Evolutionary conservation across 2,329 filamentous ascomycete genomes (phyloP), one percentile per base, ranked within the genome.

Genomic region (Colletotrichum phormii): DNA sequence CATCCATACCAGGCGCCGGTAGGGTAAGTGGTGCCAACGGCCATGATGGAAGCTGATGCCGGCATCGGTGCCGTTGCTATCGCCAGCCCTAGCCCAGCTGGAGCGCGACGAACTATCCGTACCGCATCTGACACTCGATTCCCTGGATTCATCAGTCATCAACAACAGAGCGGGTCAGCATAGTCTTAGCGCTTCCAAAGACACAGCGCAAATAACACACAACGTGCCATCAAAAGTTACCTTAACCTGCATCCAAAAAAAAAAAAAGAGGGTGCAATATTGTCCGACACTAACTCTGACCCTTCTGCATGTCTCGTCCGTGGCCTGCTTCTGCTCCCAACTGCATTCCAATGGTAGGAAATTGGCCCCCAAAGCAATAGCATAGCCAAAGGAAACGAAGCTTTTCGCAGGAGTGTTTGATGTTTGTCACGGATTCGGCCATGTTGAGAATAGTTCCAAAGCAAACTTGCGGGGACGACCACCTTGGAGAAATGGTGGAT

Each of bases 341-440:
- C 15, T 26, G 26, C 42, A 62, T 62, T 62, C 60, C 60, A 61
- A 22, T n/a, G 24, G 5, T 12, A 5, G 15, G 7, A 49, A 18
- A 49, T 49, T 31, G 22, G 35, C 37, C 37, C 26, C 24, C 37
- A 29, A 51, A 31, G 61, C 46, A 35, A 53, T 29, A 35, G 61
- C 49, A 54, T 26, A 29, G 49, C 49, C 12, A 31, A 49, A 46
- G 22, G 29, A 46, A 55, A 64, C 42, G 53, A 72, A 72, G 60
- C 66, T 64, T 70, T 70, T 72, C 15, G 46, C 54, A 49, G 22
- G 22, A 26, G 51, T 64, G 66, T 72, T 72, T 72, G 65, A 70
- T 49, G 46, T 70, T 60, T 64, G 54, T 60, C 66, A 72, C 64
- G 54, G 65, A 29, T 59, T 35, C 51, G 26, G 51, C 35, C 29